Percentiles rank a stretch among this genome's conserved stretches.
phyloP scores from a whole-genome alignment of 768 basidiomycete genomes.

The Rhodosporidiobolus odoratus region DNA sequence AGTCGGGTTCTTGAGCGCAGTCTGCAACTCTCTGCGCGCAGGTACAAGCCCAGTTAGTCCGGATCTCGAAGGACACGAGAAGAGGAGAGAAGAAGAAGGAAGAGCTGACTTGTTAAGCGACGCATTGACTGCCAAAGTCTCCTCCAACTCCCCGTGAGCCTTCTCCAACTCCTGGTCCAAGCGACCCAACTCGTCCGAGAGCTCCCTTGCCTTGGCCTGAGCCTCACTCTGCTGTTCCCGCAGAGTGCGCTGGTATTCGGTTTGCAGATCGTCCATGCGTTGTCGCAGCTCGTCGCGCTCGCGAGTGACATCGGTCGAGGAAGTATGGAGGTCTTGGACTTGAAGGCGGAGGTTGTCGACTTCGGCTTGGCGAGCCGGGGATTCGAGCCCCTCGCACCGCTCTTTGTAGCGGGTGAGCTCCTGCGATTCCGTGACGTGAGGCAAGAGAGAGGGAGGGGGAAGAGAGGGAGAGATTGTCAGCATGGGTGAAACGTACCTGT shows the following conservation, averaged over 20 bases:
- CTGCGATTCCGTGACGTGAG: conserved; percentile 9
- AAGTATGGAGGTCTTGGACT: conserved; percentile 16
- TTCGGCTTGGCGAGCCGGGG: conserved; percentile 41
- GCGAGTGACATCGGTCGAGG: conserved; percentile 14
- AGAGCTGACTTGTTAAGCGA: conserved; percentile 37
- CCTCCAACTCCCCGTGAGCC: conserved; percentile 69
- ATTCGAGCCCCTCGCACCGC: conserved; percentile 69
- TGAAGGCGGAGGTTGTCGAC: conserved; percentile 37
- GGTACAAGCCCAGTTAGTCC: too few species aligned
- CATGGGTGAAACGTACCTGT: too few species aligned
- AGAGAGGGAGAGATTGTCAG: not conserved
- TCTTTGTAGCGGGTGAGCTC: conserved; percentile 87
- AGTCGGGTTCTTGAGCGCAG: conserved; percentile 25
- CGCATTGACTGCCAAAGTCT: conserved; percentile 53
- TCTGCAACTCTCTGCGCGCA: conserved; percentile 17
- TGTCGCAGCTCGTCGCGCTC: conserved; percentile 52
- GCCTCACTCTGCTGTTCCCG: conserved; percentile 73
- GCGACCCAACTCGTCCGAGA: conserved; percentile 72
- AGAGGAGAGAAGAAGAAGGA: not conserved
- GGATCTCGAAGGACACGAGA: not conserved
- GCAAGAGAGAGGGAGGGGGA: conserved; percentile 6
- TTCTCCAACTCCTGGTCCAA: conserved; percentile 67
- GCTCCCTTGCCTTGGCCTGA: conserved; percentile 66
- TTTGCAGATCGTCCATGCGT: conserved; percentile 67
- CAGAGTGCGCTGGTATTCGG: conserved; percentile 65